These are phyloP conservation scores for Monascus purpureus DNA, from an alignment of 495 filamentous ascomycete genomes.

Conservation along the genomic window DNA sequence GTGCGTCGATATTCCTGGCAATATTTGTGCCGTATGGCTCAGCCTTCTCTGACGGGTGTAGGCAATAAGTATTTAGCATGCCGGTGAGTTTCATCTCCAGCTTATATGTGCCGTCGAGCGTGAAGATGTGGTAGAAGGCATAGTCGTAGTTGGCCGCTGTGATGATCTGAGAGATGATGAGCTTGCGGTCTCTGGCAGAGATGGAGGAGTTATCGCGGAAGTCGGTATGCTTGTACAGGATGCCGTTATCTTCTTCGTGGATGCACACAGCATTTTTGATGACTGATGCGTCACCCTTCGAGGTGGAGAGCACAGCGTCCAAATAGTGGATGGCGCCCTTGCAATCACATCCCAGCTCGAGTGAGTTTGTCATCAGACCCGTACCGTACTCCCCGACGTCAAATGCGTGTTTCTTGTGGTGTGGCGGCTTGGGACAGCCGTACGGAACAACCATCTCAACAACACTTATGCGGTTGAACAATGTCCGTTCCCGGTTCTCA, in stretches of 20 bases:
- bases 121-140: constrained; percentile 39
- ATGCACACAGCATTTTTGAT: constrained; percentile 68
- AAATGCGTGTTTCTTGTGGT: constrained; percentile 66
- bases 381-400: constrained; percentile 66
- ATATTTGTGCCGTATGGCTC: constrained; percentile 36
- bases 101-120: constrained; percentile 35
- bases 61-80: constrained; percentile 28
- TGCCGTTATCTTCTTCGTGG: constrained; percentile 61
- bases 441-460: constrained; percentile 74
- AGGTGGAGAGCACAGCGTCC: constrained; percentile 36
- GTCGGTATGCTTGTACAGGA: constrained; percentile 75
- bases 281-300: constrained; percentile 42
- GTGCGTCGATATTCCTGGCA: constrained; percentile 27
- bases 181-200: constrained; percentile 52
- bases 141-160: constrained; percentile 54
- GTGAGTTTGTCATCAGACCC: constrained; percentile 62
- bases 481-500: constrained; percentile 36
- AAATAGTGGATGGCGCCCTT: constrained; percentile 68
- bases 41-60: constrained; percentile 30
- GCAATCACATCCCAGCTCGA: constrained; percentile 56
- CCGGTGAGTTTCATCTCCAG: constrained; percentile 36
- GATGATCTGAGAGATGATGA: constrained; percentile 54
- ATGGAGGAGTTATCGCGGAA: constrained; percentile 56
- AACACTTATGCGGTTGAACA: constrained; percentile 56
- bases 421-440: constrained; percentile 55